A percentile compares a stretch with the other conserved stretches of the same genome.
These are phyloP conservation scores for Neurospora tetrasperma DNA, from an alignment of 495 filamentous ascomycete genomes.

Conservation along the genomic window DNA sequence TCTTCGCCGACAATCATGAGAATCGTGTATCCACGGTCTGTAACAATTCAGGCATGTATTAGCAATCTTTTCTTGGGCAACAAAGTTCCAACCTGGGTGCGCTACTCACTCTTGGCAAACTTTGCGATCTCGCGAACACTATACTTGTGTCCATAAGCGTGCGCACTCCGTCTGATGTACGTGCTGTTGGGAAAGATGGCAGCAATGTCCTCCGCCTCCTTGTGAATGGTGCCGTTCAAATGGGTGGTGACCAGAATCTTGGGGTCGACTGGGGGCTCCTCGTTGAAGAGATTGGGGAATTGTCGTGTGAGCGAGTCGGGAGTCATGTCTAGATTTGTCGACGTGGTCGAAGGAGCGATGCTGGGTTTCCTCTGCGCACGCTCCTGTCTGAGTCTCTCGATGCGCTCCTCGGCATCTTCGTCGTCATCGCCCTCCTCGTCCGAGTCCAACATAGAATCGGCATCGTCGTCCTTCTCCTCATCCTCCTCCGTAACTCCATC, in stretches of 20 bases:
- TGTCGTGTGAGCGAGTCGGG: slow-evolving; percentile 57
- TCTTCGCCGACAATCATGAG: slow-evolving; percentile 78
- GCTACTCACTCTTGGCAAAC: slow-evolving; percentile 53
- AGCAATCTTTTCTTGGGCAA: not conserved
- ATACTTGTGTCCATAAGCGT: slow-evolving; percentile 74
- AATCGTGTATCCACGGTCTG: slow-evolving; percentile 62
- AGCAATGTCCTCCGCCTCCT: slow-evolving; percentile 67
- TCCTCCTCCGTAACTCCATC: slow-evolving; percentile 34
- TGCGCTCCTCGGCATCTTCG: slow-evolving; percentile 33
- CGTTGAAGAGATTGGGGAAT: slow-evolving; percentile 74
- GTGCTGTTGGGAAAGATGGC: slow-evolving; percentile 70
- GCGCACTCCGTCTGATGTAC: slow-evolving; percentile 76
- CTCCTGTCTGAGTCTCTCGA: slow-evolving; percentile 33
- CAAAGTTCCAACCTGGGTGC: not conserved
- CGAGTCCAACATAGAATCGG: slow-evolving; percentile 63
- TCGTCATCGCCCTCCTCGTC: slow-evolving; percentile 34
- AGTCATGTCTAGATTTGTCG: slow-evolving; percentile 61
- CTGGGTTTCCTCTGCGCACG: slow-evolving; percentile 42
- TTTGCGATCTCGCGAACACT: slow-evolving; percentile 79
- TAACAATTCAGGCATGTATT: not conserved
- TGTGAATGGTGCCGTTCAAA: slow-evolving; percentile 73
- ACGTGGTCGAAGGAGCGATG: slow-evolving; percentile 51
- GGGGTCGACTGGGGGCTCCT: slow-evolving; percentile 47
- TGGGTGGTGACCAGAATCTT: slow-evolving; percentile 87
- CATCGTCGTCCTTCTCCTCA: slow-evolving; percentile 44